Percentiles rank a stretch among this genome's conserved stretches.
Evolutionary conservation across 768 basidiomycete species (phyloP).

Genomic region (Lanmaoa rubissima): DNA sequence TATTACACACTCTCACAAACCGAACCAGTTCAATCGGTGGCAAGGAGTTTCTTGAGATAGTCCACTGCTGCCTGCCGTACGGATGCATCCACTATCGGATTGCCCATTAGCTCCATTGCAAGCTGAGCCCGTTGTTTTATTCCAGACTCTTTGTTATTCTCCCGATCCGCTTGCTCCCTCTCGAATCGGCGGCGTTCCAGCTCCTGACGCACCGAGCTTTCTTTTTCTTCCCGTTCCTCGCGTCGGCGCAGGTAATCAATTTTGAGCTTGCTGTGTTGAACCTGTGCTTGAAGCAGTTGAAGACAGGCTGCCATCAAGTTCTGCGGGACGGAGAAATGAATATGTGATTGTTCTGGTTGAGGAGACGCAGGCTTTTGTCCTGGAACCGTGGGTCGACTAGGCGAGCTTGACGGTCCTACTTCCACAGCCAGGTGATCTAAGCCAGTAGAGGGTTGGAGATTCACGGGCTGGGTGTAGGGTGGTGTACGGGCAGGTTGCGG

Average conservation of each 20-base stretch:
- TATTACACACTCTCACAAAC: slow-evolving; percentile 7
- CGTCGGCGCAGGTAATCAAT: slow-evolving; percentile 64
- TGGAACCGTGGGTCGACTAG: slow-evolving; percentile 11
- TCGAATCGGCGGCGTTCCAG: slow-evolving; percentile 52
- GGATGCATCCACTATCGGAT: slow-evolving; percentile 53
- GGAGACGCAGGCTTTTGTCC: slow-evolving; percentile 14
- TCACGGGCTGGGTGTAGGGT: slow-evolving; percentile 20
- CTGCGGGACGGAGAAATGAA: slow-evolving; percentile 55
- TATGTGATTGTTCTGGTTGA: slow-evolving; percentile 39
- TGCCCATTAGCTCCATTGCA: slow-evolving; percentile 65
- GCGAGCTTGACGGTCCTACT: slow-evolving; percentile 18
- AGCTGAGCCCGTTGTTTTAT: slow-evolving; percentile 62
- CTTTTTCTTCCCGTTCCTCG: slow-evolving; percentile 69
- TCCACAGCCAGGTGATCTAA: slow-evolving; percentile 21
- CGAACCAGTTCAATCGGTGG: slow-evolving; percentile 29
- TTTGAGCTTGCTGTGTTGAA: slow-evolving; percentile 67
- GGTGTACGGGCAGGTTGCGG: slow-evolving; percentile 23
- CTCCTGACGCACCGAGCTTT: slow-evolving; percentile 50
- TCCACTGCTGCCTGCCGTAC: slow-evolving; percentile 68
- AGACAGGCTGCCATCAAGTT: slow-evolving; percentile 54
- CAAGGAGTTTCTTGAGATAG: slow-evolving; percentile 67
- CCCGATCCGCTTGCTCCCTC: slow-evolving; percentile 55
- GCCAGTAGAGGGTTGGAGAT: slow-evolving; percentile 10
- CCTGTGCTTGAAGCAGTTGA: slow-evolving; percentile 64
- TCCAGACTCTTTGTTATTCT: slow-evolving; percentile 49